A percentile compares a stretch with the other conserved stretches of the same genome.
phyloP scores from a whole-genome alignment of 163 green algal species.

The Chlorella variabilis region DNA sequence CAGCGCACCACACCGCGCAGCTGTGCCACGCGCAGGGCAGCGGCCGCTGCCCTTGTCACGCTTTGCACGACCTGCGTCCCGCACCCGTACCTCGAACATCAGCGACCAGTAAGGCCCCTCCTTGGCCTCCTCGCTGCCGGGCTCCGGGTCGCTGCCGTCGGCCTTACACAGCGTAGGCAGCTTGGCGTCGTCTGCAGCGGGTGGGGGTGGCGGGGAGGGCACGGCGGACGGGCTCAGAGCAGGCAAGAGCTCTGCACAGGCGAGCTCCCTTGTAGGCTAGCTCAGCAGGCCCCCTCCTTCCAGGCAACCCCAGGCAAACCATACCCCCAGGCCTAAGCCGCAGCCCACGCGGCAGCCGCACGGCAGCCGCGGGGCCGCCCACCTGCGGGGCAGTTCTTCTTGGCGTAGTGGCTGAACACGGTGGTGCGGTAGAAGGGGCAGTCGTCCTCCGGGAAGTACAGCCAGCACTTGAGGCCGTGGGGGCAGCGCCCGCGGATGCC shows the following conservation, averaged over 20 bases:
- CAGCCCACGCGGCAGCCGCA: neutral
- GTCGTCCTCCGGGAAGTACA: constrained; percentile 92
- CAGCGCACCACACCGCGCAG: too few species aligned
- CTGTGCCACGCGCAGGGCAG: too few species aligned
- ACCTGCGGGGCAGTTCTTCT: constrained; percentile 79
- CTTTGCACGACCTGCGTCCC: too few species aligned
- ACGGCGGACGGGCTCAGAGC: too few species aligned
- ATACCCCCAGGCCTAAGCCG: too few species aligned
- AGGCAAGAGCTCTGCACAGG: too few species aligned
- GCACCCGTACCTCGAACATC: constrained; percentile 93
- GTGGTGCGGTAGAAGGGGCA: constrained; percentile 90
- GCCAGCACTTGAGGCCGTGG: constrained; percentile 92
- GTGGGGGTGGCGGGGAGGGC: too few species aligned
- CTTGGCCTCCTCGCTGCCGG: constrained; percentile 11
- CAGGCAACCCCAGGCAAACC: too few species aligned
- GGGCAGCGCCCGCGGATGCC: constrained; percentile 81
- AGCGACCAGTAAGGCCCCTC: constrained; percentile 89
- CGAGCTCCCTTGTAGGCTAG: too few species aligned
- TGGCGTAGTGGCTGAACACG: constrained; percentile 92
- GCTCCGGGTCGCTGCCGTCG: constrained; percentile 54
- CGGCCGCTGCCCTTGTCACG: too few species aligned
- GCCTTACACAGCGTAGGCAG: constrained; percentile 83
- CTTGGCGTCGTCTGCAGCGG: constrained; percentile 37
- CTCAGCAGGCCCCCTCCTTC: too few species aligned
- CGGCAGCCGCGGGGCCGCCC: neutral